Percentiles rank a stretch among this genome's conserved stretches.
Evolutionary conservation across 179 eudicot species (phyloP).

Genomic region (Kewa caespitosa): DNA sequence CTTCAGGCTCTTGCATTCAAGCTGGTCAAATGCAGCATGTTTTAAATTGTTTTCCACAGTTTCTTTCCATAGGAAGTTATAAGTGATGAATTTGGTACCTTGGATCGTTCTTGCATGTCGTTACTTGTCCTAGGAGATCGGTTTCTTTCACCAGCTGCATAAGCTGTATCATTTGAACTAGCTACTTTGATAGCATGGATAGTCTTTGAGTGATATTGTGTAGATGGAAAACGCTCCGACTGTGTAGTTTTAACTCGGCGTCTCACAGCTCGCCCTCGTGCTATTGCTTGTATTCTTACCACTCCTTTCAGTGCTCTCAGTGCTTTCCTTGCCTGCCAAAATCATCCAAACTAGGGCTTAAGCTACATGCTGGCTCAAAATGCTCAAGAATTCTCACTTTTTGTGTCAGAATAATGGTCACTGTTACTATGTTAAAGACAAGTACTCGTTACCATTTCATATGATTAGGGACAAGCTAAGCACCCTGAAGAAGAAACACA

Average conservation of each 20-base stretch:
- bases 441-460: no score
- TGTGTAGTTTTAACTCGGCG: slow-evolving; percentile 36
- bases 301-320: slow-evolving; percentile 75
- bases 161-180: slow-evolving; percentile 11
- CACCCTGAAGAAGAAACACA: no score
- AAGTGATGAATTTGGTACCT: slow-evolving; percentile 23
- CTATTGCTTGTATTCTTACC: slow-evolving; percentile 82
- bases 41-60: no score
- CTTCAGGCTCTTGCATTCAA: slow-evolving; percentile 43
- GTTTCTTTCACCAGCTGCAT: slow-evolving; percentile 8
- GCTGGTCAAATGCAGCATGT: slow-evolving; percentile 29
- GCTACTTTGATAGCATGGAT: slow-evolving; percentile 28
- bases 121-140: slow-evolving; percentile 22
- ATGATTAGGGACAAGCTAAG: no score
- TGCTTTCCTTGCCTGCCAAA: slow-evolving; percentile 81
- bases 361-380: no score
- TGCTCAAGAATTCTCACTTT: no score
- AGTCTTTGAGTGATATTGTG: slow-evolving; percentile 26
- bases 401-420: no score
- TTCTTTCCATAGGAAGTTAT: no score
- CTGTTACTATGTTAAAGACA: no score
- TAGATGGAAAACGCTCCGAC: slow-evolving; percentile 34
- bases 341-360: not conserved
- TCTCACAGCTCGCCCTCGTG: slow-evolving; percentile 70
- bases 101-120: slow-evolving; percentile 25